A percentile compares a stretch with the other conserved stretches of the same genome.
phyloP scores from a whole-genome alignment of 331 rosid species.

The Erythrophleum ivorense region DNA sequence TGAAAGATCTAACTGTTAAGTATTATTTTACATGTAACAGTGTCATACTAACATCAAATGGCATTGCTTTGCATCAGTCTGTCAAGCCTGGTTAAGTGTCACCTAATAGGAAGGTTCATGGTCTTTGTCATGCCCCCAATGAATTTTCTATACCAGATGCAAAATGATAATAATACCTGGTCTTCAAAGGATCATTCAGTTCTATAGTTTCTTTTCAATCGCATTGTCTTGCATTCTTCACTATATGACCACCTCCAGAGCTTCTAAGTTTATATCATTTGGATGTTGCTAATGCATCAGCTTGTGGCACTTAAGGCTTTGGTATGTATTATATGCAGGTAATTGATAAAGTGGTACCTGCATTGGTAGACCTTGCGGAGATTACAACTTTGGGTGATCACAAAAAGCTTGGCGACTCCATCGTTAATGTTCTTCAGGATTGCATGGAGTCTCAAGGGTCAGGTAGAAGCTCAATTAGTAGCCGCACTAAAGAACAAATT shows the following conservation, averaged over 20 bases:
- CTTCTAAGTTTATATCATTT: conserved; percentile 12
- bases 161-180: neutral
- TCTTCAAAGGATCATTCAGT: conserved; percentile 13
- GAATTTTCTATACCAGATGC: conserved; percentile 14
- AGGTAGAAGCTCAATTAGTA: conserved; percentile 67
- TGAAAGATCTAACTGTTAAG: conserved; percentile 21
- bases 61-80: conserved; percentile 8
- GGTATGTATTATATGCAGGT: conserved; percentile 56
- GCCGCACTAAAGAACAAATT: conserved; percentile 73
- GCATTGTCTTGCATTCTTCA: conserved; percentile 17
- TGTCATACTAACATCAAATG: conserved; percentile 24
- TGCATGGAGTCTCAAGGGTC: conserved; percentile 79
- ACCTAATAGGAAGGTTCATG: conserved; percentile 15
- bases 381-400: conserved; percentile 88
- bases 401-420: conserved; percentile 88
- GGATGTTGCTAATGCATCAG: conserved; percentile 27
- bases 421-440: conserved; percentile 85
- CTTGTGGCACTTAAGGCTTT: conserved; percentile 30
- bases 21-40: conserved; percentile 8
- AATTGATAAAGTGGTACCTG: conserved; percentile 90
- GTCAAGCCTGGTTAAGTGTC: conserved; percentile 13
- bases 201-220: conserved; percentile 21
- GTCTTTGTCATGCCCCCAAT: conserved; percentile 14
- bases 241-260: neutral
- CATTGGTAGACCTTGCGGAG: conserved; percentile 88